Evolutionary conservation across 805 yeast genomes (phyloP), one percentile per base, ranked within the genome.

Genomic region (Priceomyces fermenticarens): DNA sequence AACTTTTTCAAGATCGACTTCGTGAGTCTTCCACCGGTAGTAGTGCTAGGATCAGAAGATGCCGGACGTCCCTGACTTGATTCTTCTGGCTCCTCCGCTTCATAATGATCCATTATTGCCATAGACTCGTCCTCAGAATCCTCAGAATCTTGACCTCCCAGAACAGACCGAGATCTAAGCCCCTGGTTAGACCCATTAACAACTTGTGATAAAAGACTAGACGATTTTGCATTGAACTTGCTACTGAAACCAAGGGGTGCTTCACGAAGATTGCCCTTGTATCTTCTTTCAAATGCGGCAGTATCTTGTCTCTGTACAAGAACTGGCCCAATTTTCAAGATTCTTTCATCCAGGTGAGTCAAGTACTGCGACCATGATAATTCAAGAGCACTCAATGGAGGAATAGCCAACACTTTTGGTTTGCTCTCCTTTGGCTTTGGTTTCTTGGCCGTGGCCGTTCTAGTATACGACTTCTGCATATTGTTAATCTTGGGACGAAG

Each of bases 41-140:
- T 32, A n/a, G 39, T 28, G 5, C 29, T 17, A 16, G 33, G 35
- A 10, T 6, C 12, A 1, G 38, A n/a, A 6, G 43, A 15, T 12
- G 32, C 15, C 4, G 54, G 45, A 8, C 8, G 25, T 5, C 25
- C 8, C 12, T 42, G 39, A 6, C 43, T 27, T 3, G 27, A 30
- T 14, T 43, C 40, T 4, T 43, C 29, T 30, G 51, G 58, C 36
- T 56, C 63, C 10, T 28, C 16, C 10, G 48, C 43, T 15, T 52
- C 50, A 31, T 44, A 48, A 41, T 47, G 56, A 29, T 89, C 96
- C 13, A 85, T 74, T 27, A 91, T 80, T 2, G 83, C 81, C 9
- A 9, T 12, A 8, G 14, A n/a, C 4, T 32, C 35, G 50, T 80
- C 83, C 48, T 77, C 79, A 25, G 64, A 79, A 36, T 70, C 76